These are phyloP conservation scores for Shiraia bambusicola DNA, from an alignment of 2,329 filamentous ascomycete species.

Conservation along the genomic window DNA sequence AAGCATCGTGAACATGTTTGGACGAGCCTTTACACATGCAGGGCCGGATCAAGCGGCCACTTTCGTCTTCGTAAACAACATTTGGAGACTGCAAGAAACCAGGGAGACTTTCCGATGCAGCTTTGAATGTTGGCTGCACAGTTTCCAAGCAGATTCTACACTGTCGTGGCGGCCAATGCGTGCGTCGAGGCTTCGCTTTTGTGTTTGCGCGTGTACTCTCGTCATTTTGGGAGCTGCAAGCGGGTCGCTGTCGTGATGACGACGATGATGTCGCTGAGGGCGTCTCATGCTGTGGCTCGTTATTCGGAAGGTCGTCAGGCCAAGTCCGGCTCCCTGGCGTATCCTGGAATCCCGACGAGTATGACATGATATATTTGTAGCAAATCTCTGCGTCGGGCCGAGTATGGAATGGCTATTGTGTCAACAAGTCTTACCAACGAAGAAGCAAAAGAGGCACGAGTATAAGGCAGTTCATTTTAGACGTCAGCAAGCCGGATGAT, in stretches of 20 bases:
- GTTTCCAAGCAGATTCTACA: conserved; percentile 89
- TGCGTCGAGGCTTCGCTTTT: conserved; percentile 25
- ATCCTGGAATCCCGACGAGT: conserved; percentile 43
- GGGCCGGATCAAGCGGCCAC: conserved; percentile 77
- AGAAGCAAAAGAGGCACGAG: conserved; percentile 25
- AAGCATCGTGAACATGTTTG: conserved; percentile 91
- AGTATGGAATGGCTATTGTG: conserved; percentile 12
- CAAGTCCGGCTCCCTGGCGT: conserved; percentile 49
- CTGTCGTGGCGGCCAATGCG: conserved; percentile 68
- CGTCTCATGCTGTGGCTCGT: conserved; percentile 16
- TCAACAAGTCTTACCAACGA: conserved; percentile 27
- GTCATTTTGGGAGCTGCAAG: conserved; percentile 16
- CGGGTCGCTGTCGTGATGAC: conserved; percentile 14
- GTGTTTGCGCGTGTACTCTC: conserved; percentile 15
- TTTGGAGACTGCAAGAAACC: conserved; percentile 60
- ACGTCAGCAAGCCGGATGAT: conserved; percentile 19
- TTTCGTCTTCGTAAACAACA: conserved; percentile 72
- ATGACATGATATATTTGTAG: conserved; percentile 42
- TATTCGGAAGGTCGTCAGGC: conserved; percentile 48
- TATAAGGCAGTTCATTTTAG: conserved; percentile 20
- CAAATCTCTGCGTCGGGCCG: conserved; percentile 1
- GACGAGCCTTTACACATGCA: conserved; percentile 93
- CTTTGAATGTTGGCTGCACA: conserved; percentile 62
- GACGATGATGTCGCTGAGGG: conserved; percentile 18
- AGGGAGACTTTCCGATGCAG: conserved; percentile 56